Conservation (phyloP, 345 rosid genomes). For the Pelargonium nanum region DNA sequence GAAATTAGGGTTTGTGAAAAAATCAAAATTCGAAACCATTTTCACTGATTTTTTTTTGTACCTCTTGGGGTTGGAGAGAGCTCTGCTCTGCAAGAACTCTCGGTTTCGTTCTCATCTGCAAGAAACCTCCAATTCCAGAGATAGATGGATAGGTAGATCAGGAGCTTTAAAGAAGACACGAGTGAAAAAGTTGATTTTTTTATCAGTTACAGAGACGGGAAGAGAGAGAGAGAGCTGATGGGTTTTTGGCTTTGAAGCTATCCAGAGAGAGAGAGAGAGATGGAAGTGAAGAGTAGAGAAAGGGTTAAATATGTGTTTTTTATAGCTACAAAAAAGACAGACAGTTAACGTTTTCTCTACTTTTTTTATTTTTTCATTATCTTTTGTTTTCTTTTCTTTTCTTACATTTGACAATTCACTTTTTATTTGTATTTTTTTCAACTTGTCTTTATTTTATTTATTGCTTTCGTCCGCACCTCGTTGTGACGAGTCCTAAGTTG, state of each 20-base stretch:
- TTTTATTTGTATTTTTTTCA: too few species aligned
- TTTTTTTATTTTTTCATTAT: too few species aligned
- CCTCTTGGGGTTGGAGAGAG: not conserved
- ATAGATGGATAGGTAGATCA: slow-evolving; percentile 1
- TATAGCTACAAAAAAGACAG: not conserved
- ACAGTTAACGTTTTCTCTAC: too few species aligned
- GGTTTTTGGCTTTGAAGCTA: not conserved
- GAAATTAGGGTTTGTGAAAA: not conserved
- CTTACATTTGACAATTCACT: too few species aligned
- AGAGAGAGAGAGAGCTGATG: not conserved
- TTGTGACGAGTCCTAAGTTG: too few species aligned
- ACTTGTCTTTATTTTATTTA: not conserved
- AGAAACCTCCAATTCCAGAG: not conserved
- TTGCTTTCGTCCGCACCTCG: too few species aligned
- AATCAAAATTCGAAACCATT: not conserved
- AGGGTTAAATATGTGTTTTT: not conserved
- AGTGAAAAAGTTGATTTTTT: not conserved
- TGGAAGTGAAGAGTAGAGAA: not conserved
- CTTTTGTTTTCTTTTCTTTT: not conserved
- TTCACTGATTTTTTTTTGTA: not conserved
- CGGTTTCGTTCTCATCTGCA: not conserved
- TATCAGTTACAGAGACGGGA: not conserved
- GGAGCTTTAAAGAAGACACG: not conserved
- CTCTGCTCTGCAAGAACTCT: not conserved
- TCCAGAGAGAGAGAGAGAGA: not conserved